These are phyloP conservation scores for Botrytis porri DNA, from an alignment of 2,329 filamentous ascomycete genomes.

Conservation along the genomic window DNA sequence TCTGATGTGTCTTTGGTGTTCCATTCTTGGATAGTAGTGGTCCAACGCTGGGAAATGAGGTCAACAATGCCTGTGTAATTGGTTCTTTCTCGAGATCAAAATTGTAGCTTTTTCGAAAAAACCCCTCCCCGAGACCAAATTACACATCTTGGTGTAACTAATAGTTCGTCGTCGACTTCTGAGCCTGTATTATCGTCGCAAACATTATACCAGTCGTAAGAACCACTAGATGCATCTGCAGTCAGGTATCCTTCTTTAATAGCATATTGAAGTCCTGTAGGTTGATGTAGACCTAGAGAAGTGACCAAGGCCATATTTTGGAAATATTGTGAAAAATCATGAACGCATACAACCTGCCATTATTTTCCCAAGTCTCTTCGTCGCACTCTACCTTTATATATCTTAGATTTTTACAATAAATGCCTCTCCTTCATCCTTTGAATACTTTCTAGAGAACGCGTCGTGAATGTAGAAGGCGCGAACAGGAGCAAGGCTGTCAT, in stretches of 20 bases:
- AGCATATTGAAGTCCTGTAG: constrained; percentile 78
- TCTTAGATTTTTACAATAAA: not conserved
- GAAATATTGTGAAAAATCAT: constrained; percentile 23
- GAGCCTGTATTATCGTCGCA: constrained; percentile 43
- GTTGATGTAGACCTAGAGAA: constrained; percentile 88
- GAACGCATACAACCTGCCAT: constrained; percentile 18
- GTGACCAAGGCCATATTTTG: constrained; percentile 78
- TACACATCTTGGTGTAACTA: constrained; percentile 37
- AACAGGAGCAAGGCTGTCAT: not conserved
- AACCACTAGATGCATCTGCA: constrained; percentile 58
- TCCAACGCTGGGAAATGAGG: constrained; percentile 62
- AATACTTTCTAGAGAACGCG: not conserved
- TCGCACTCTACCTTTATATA: not conserved
- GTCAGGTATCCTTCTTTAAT: constrained; percentile 76
- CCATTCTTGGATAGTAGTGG: constrained; percentile 30
- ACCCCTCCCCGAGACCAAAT: constrained; percentile 85
- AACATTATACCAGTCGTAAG: constrained; percentile 74
- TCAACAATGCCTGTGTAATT: constrained; percentile 81
- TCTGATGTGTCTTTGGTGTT: constrained; percentile 33
- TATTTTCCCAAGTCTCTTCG: not conserved
- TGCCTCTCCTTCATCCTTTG: not conserved
- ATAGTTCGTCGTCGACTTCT: constrained; percentile 37
- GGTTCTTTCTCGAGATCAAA: constrained; percentile 84
- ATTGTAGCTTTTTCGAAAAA: constrained; percentile 82
- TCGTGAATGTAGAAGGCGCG: not conserved